phyloP scores from a whole-genome alignment of 805 yeast genomes.

The Lipomyces sp. region DNA sequence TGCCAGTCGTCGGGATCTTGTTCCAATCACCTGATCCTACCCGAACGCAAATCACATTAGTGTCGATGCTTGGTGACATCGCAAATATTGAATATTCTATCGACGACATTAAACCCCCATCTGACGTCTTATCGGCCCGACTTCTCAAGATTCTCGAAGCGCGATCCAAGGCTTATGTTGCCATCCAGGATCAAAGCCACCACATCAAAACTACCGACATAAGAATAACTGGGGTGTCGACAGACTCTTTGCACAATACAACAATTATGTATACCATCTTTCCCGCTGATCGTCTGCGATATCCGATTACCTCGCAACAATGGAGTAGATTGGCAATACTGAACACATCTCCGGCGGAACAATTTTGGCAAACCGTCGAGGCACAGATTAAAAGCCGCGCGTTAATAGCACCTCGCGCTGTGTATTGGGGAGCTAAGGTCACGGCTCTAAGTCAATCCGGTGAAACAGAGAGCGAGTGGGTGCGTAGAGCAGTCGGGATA shows the following conservation, averaged over 20 bases:
- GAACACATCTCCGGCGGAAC: not conserved
- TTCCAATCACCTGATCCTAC: not conserved
- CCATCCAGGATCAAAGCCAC: slow-evolving; percentile 3
- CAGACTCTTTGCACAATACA: slow-evolving; percentile 8
- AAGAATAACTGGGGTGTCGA: slow-evolving; percentile 14
- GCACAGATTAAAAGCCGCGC: not conserved
- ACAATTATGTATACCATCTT: slow-evolving; percentile 21
- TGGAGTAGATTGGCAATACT: slow-evolving; percentile 22
- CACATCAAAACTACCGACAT: slow-evolving; percentile 6
- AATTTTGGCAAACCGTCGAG: slow-evolving; percentile 12
- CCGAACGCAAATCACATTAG: not conserved
- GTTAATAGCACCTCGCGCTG: slow-evolving; percentile 15
- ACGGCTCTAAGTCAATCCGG: slow-evolving; percentile 5
- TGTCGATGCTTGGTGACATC: slow-evolving; percentile 7
- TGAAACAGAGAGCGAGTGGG: slow-evolving; percentile 3
- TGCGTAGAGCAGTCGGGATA: slow-evolving; percentile 1
- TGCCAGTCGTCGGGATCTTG: not conserved
- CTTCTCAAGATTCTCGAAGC: not conserved
- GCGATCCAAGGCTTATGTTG: slow-evolving; percentile 4
- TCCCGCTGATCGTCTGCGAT: slow-evolving; percentile 21
- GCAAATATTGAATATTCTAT: not conserved
- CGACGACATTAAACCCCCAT: not conserved
- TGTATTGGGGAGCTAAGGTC: slow-evolving; percentile 21
- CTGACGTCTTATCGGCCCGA: not conserved
- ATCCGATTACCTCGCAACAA: slow-evolving; percentile 24